Evolutionary conservation across 805 yeast genomes (phyloP).

Genomic region (Lipomyces chichibuensis): DNA sequence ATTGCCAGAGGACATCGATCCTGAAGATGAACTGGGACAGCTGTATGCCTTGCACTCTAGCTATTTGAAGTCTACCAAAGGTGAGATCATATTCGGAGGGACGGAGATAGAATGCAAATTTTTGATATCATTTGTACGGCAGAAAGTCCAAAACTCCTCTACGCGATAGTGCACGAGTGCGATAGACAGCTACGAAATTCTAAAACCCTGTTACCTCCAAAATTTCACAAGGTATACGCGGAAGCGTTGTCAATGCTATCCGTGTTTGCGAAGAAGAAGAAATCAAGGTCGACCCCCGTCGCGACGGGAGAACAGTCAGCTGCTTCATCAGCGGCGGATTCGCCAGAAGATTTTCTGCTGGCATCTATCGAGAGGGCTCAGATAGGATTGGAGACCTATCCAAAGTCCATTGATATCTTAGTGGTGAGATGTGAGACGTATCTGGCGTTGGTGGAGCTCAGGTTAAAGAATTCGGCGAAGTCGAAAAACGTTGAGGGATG

Average conservation of each 20-base stretch:
- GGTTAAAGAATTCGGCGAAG: conserved; percentile 30
- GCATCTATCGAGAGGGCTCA: conserved; percentile 73
- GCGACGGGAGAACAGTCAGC: conserved; percentile 32
- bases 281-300: conserved; percentile 1
- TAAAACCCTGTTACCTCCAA: conserved; percentile 41
- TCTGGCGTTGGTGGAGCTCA: conserved; percentile 51
- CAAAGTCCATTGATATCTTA: conserved; percentile 52
- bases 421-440: conserved; percentile 56
- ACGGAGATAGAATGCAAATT: not conserved
- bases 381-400: conserved; percentile 57
- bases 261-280: conserved; percentile 37
- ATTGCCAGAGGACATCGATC: conserved; percentile 67
- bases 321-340: conserved; percentile 37
- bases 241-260: conserved; percentile 52
- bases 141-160: conserved; percentile 40
- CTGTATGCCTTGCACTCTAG: conserved; percentile 72
- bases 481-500: conserved; percentile 50
- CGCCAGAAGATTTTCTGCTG: conserved; percentile 60
- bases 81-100: conserved; percentile 37
- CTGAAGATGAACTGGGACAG: conserved; percentile 79
- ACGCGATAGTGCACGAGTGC: conserved; percentile 91
- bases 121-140: not conserved
- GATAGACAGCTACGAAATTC: conserved; percentile 62
- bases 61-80: conserved; percentile 58
- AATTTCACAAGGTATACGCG: conserved; percentile 74